A percentile compares a stretch with the other conserved stretches of the same genome.
These are phyloP conservation scores for Papiliotrema terrestris DNA, from an alignment of 1,284 basidiomycete species.

Conservation along the genomic window DNA sequence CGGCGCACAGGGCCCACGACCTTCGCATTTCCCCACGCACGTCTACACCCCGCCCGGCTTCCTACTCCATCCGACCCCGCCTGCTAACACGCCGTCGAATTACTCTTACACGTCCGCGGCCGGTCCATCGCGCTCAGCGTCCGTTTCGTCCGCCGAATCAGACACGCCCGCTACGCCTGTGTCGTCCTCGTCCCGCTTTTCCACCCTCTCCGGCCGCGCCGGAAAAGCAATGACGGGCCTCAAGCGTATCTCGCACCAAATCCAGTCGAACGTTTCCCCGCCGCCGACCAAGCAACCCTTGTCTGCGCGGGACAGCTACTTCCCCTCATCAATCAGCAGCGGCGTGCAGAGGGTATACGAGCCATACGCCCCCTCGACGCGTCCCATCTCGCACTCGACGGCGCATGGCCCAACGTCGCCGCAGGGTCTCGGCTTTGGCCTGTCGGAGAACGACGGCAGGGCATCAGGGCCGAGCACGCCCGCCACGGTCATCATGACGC, in stretches of 20 bases:
- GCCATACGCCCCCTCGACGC: background rate
- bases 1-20: conserved; percentile 2
- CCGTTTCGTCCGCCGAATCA: background rate
- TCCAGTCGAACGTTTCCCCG: background rate
- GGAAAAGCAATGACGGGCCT: background rate
- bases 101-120: background rate
- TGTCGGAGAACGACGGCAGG: background rate
- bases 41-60: conserved; percentile 4
- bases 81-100: background rate
- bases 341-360: background rate
- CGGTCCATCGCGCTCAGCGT: conserved; percentile 3
- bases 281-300: background rate
- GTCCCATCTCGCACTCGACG: background rate
- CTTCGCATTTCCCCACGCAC: conserved; percentile 3
- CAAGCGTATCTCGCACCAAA: conserved; percentile 3
- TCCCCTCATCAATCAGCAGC: background rate
- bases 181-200: background rate
- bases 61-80: background rate
- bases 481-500: background rate
- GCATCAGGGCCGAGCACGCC: background rate
- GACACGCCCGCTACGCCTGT: background rate
- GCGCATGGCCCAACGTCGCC: background rate
- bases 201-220: background rate
- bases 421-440: conserved; percentile 1
- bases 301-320: conserved; percentile 4